Evolutionary conservation across 2,329 filamentous ascomycete species (phyloP), one percentile per base, ranked within the genome.

Genomic region (Myriosclerotinia curreyana): DNA sequence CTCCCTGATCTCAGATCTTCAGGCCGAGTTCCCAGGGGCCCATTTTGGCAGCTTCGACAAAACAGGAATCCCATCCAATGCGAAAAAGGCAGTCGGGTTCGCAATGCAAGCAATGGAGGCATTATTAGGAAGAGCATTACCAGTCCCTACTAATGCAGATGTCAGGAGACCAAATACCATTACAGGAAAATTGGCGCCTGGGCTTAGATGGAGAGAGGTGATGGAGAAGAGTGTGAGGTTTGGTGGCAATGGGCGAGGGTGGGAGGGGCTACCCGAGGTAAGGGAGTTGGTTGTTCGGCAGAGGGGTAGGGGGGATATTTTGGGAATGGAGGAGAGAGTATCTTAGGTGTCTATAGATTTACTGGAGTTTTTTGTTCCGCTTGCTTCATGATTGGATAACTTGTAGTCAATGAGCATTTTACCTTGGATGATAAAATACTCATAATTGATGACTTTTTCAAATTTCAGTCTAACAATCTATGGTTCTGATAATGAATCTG

Each of bases 41-140:
- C 65, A 31, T 22, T 74, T 74, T 42, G 68, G 69, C 14, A 67
- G 64, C 3, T 73, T 74, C n/a, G 72, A 75, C 28, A 70, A 71
- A 50, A 75, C 73, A 1, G 74, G 74, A 36, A 66, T 75, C 0
- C 74, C 73, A 11, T 70, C 67, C 8, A 74, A 75, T 63, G 74
- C 71, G 15, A 75, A 75, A 66, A 73, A 75, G 59, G 73, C 73
- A 11, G 72, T 75, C 0, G 73, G 73, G 1, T 75, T 75, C 52
- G 74, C 74, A 2, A 74, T 74, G 72, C 73, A 75, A 55, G 74
- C 73, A 15, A 73, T 75, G 70, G 73, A 75, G 60, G 73, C 73
- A 38, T 53, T 75, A 9, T 65, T 75, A 2, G 74, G 74, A 22
- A 63, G 74, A 64, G 74, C 74, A 17, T 60, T 74, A 7, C 71